These are phyloP conservation scores for Amanita thiersii DNA, from an alignment of 768 basidiomycete genomes.

Conservation along the genomic window DNA sequence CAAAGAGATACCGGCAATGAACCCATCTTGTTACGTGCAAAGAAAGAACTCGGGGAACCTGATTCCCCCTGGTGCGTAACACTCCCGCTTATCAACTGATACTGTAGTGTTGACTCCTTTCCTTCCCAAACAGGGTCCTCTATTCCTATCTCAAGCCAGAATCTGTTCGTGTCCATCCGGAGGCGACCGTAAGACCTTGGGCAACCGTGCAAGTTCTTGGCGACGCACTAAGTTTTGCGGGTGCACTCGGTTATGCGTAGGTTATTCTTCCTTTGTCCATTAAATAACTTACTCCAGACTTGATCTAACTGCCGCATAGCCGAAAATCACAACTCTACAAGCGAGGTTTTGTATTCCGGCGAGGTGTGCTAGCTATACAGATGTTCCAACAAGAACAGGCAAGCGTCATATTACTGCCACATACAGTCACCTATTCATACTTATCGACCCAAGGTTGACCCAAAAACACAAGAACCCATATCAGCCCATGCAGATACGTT, in stretches of 20 bases:
- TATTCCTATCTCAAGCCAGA: slow-evolving; percentile 82
- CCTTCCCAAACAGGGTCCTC: slow-evolving; percentile 49
- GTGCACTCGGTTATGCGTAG: slow-evolving; percentile 70
- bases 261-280: slow-evolving; percentile 15
- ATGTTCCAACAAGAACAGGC: slow-evolving; percentile 87
- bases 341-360: slow-evolving; percentile 68
- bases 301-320: slow-evolving; percentile 17
- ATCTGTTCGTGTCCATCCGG: slow-evolving; percentile 74
- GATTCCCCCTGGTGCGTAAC: slow-evolving; percentile 55
- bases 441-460: slow-evolving; percentile 45
- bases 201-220: slow-evolving; percentile 72
- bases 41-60: slow-evolving; percentile 60
- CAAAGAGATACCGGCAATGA: slow-evolving; percentile 57
- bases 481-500: slow-evolving; percentile 74
- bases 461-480: slow-evolving; percentile 65
- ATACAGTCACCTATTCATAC: slow-evolving; percentile 1
- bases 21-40: slow-evolving; percentile 62
- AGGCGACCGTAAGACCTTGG: slow-evolving; percentile 84
- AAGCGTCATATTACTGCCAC: slow-evolving; percentile 10
- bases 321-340: slow-evolving; percentile 75
- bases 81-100: background rate
- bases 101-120: slow-evolving; percentile 5
- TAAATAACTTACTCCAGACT: background rate
- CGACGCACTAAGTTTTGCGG: slow-evolving; percentile 74
- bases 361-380: slow-evolving; percentile 63